Evolutionary conservation across 1,139 yeast genomes (phyloP).

Genomic region (Magnusiomyces suaveolens): DNA sequence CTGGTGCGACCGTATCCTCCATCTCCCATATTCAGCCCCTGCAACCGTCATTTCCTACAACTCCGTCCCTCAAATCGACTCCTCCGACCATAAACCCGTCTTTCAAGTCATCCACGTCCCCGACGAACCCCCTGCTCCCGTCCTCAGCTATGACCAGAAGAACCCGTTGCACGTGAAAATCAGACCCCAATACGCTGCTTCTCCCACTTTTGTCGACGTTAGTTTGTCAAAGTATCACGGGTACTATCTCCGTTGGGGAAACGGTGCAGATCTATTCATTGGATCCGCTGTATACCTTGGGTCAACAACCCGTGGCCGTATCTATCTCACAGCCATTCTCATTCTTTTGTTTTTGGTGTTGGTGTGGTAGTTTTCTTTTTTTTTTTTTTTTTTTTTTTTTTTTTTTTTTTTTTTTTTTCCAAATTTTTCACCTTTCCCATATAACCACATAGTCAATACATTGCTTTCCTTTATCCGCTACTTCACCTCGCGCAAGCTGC

Average conservation of each 20-base stretch:
- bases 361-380: neutral
- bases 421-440: too few species aligned
- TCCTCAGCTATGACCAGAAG: conserved; percentile 5
- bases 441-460: too few species aligned
- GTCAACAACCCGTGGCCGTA: conserved; percentile 18
- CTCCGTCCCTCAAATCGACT: conserved; percentile 37
- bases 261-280: conserved; percentile 19
- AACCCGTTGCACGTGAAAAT: conserved; percentile 7
- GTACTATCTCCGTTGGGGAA: conserved; percentile 13
- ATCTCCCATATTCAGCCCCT: conserved; percentile 37
- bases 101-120: conserved; percentile 41
- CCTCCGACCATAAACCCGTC: conserved; percentile 41
- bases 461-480: too few species aligned
- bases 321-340: neutral
- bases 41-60: conserved; percentile 33
- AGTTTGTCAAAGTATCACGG: conserved; percentile 13
- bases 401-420: neutral
- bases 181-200: conserved; percentile 13
- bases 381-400: too few species aligned
- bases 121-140: conserved; percentile 34
- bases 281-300: conserved; percentile 21
- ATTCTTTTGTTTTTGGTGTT: neutral
- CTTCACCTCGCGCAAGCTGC: too few species aligned
- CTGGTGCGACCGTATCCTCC: conserved; percentile 83
- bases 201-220: conserved; percentile 9